Base-by-base conservation (phyloP, 495 filamentous ascomycete species). In the Cercophora samala region DNA sequence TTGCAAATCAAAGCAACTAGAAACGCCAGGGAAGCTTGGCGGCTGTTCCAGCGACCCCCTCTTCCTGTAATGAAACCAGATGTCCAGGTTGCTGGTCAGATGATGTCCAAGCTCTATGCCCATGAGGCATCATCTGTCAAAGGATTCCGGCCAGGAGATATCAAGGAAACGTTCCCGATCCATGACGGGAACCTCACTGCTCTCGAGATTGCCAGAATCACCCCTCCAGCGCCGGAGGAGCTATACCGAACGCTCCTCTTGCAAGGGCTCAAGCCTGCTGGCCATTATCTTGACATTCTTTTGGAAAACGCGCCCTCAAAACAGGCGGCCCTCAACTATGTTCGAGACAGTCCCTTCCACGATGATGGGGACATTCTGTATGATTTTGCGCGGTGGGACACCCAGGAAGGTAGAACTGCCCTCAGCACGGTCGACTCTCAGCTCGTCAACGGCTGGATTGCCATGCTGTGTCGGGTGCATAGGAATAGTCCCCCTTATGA, bases 21-120 rank as follows among this genome's bases (percentile, higher is more conserved):
- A 53, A 82, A 82, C 61, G 67, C 68, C 25, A 72, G 75, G 59
- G 82, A 84, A 63, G 80, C 82, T 8, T 84, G 82, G 82, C 70
- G 62, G 21, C 69, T 72, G 18, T 84, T 84, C 62, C 65, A 70
- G n/a, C 62, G 68, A 11, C 72, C 81, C 23, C 75, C 73, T 6
- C 21, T 63, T 21, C 66, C 73, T 18, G 64, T 63, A 0, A 55
- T 77, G 19, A 56, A 64, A 21, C 79, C 79, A 0, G 72, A 71
- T 42, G 19, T 65, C n/a, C 66, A 71, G 22, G 75, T 80, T 15
- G 83, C 83, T 60, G 75, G 70, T 5, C 77, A 78, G 54, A 82
- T 84, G 79, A 82, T 84, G 26, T 63, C 73, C 26, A 84, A 83
- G 66, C 67, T 83, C 17, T 74, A 70, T 56, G 74, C 77, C 9